Percentiles rank a stretch among this genome's conserved stretches.
Evolutionary conservation across 2,329 filamentous ascomycete species (phyloP).

Genomic region (Penicillium sp.): DNA sequence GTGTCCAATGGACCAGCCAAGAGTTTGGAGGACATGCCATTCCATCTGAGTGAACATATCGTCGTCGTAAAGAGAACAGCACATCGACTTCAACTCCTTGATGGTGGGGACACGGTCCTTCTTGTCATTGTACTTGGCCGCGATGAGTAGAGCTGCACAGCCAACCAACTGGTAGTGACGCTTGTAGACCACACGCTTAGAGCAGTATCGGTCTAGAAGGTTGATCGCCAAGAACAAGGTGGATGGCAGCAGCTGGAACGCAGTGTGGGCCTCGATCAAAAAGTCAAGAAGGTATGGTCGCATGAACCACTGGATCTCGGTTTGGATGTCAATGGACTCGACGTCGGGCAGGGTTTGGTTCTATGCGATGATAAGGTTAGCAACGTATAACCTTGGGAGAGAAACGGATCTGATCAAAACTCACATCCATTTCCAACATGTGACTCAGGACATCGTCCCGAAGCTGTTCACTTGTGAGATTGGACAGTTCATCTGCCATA

Average conservation of each 20-base stretch:
- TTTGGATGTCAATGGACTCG: conserved; percentile 97
- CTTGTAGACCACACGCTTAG: conserved; percentile 96
- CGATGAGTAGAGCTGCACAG: conserved; percentile 91
- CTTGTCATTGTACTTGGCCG: conserved; percentile 97
- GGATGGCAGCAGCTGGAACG: conserved; percentile 89
- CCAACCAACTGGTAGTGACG: conserved; percentile 97
- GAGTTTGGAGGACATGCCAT: conserved; percentile 97
- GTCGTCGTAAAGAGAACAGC: conserved; percentile 95
- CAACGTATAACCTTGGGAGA: background rate
- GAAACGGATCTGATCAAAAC: conserved; percentile 20
- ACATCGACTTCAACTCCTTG: conserved; percentile 97
- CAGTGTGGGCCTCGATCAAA: conserved; percentile 92
- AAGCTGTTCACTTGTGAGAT: conserved; percentile 82
- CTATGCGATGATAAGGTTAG: conserved; percentile 42
- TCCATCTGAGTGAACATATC: conserved; percentile 99
- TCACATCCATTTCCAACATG: conserved; percentile 88
- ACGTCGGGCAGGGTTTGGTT: conserved; percentile 90
- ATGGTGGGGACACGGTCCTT: conserved; percentile 99
- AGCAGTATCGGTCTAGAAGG: conserved; percentile 95
- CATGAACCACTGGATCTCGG: conserved; percentile 99
- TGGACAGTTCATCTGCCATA: conserved; percentile 85
- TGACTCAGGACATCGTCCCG: conserved; percentile 91
- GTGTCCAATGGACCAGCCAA: conserved; percentile 94
- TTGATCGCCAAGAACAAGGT: conserved; percentile 96
- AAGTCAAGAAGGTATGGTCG: conserved; percentile 97